A percentile compares a stretch with the other conserved stretches of the same genome.
These are phyloP conservation scores for Psilocybe sp. DNA, from an alignment of 768 basidiomycete genomes.

Conservation along the genomic window DNA sequence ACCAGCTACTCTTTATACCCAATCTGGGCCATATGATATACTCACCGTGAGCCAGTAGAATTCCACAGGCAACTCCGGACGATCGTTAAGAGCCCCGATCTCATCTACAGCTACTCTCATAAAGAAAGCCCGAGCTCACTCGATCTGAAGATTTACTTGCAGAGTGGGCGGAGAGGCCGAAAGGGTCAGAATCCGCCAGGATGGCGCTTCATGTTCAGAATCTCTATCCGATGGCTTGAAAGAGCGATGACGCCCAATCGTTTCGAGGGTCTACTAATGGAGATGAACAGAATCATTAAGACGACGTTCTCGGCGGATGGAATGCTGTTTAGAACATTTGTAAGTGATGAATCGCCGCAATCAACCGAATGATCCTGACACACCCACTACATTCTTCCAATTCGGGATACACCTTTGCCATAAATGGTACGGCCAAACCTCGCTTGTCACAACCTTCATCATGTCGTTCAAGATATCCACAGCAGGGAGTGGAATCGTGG, in stretches of 20 bases:
- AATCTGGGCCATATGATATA: slow-evolving; percentile 2
- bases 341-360: too few relatives aligned
- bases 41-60: background rate
- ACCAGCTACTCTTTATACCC: slow-evolving; percentile 13
- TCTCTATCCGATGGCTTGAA: slow-evolving; percentile 26
- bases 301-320: too few relatives aligned
- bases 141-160: slow-evolving; percentile 38
- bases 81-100: slow-evolving; percentile 28
- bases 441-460: too few relatives aligned
- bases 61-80: slow-evolving; percentile 17
- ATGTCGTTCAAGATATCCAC: too few relatives aligned
- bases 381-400: too few relatives aligned
- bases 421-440: too few relatives aligned
- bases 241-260: slow-evolving; percentile 11
- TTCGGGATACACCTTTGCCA: too few relatives aligned
- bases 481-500: background rate
- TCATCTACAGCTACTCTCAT: slow-evolving; percentile 26
- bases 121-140: slow-evolving; percentile 11
- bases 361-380: too few relatives aligned
- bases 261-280: background rate
- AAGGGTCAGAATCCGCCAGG: slow-evolving; percentile 28
- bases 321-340: too few relatives aligned
- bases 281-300: too few relatives aligned
- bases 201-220: slow-evolving; percentile 21
- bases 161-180: slow-evolving; percentile 23